A percentile compares a stretch with the other conserved stretches of the same genome.
Conservation (phyloP, 2,329 filamentous ascomycete genomes). For the Diaporthe sp. region DNA sequence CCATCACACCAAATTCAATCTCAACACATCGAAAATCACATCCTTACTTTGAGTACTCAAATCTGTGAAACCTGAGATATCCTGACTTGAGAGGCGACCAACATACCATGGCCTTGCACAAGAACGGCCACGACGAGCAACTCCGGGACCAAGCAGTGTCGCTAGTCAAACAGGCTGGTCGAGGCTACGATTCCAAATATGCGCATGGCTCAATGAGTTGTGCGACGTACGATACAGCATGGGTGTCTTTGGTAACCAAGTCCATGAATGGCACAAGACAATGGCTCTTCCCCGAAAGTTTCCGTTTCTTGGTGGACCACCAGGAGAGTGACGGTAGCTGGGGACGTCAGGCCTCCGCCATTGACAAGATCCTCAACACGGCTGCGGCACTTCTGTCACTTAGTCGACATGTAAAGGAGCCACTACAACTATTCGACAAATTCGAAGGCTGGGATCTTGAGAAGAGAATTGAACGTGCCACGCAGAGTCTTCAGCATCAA, state of each 20-base stretch:
- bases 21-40: neutral
- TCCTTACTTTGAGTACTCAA: neutral
- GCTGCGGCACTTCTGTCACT: conserved; percentile 1
- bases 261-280: neutral
- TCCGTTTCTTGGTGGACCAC: neutral
- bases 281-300: neutral
- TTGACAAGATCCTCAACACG: conserved; percentile 6
- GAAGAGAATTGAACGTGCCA: neutral
- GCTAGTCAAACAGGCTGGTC: neutral
- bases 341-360: neutral
- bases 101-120: neutral
- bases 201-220: neutral
- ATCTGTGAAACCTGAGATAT: too few species aligned
- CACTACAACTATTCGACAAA: neutral
- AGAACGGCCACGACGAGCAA: neutral
- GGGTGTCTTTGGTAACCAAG: neutral
- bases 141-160: neutral
- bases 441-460: neutral
- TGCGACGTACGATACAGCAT: neutral
- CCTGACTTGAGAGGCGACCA: neutral
- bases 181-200: neutral
- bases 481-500: neutral
- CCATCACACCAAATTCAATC: neutral
- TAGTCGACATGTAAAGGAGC: neutral
- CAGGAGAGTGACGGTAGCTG: neutral